Base-by-base conservation (phyloP, 2,329 filamentous ascomycete genomes). In the Fusarium algeriense region DNA sequence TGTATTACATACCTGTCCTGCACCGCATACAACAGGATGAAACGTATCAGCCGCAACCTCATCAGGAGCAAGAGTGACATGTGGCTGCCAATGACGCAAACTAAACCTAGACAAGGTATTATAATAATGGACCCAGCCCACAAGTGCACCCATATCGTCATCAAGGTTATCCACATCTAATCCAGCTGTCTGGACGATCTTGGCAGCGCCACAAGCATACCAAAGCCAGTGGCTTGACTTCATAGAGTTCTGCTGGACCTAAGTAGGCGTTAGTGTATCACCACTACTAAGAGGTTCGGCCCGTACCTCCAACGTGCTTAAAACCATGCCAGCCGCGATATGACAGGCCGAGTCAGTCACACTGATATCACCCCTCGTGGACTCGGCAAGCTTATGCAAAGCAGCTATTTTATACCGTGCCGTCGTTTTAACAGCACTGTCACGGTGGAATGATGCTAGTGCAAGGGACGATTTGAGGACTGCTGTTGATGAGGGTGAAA, bases 191-290 rank as follows among this genome's bases (percentile, higher is more conserved):
- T 69, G 70, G 5, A 73, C 63, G 20, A 75, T 60, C 28, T 67
- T 56, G 7, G 70, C 60, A 0, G 62, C 59, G 4, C 73, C 73
- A 15, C 73, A 73, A 3, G 49, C 49, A 8, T 71, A 75, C 71
- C 71, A 73, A 0, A 73, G n/a, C 73, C 73, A 75, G 12, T 74
- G 67, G 10, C 59, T 72, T 5, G 73, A 63, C 2, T 56, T 67
- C 12, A 58, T 60, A 0, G 73, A 70, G 6, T 41, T 58, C 6
- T 73, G 71, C 6, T 75, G 68, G 4, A 74, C 50, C 73, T 75
- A 12, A 6, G 0, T 4, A 6, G 13, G 4, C 10, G 4, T 41
- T 3, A 64, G 32, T 48, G 8, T 1, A 17, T 20, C 5, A 1
- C 6, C 2, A 3, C 2, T 7, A 19, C 2, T 0, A 19, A 5